Evolutionary conservation across 805 yeast species (phyloP).

Genomic region (Kuraishia molischiana): DNA sequence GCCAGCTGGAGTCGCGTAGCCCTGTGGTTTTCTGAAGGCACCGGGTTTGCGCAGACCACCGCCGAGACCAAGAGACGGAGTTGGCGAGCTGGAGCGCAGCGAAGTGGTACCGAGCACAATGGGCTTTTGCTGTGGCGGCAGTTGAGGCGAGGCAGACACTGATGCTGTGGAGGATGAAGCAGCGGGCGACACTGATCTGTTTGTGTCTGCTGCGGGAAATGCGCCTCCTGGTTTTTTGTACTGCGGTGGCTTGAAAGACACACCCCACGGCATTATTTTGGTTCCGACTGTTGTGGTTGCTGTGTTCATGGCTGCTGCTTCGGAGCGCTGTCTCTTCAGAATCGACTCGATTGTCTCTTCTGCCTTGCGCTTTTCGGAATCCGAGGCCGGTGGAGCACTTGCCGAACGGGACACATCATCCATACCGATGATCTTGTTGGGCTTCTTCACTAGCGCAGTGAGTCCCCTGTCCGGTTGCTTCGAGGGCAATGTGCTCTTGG

Average conservation of each 20-base stretch:
- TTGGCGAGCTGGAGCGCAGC: not conserved
- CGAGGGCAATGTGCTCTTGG: slow-evolving; percentile 5
- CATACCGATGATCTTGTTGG: slow-evolving; percentile 1
- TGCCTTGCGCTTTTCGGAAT: not conserved
- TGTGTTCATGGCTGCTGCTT: too few relatives aligned
- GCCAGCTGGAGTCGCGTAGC: slow-evolving; percentile 5
- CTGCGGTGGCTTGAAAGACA: slow-evolving; percentile 18
- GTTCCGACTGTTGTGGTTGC: too few relatives aligned
- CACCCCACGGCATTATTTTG: slow-evolving; percentile 1
- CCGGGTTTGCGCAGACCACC: slow-evolving; percentile 20
- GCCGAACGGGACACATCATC: too few relatives aligned
- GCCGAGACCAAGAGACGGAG: slow-evolving; percentile 2
- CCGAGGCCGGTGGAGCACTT: not conserved
- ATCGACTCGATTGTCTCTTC: slow-evolving; percentile 1
- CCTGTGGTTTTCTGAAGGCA: slow-evolving; percentile 21
- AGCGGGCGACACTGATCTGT: not conserved
- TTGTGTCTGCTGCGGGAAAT: not conserved
- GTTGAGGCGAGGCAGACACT: not conserved
- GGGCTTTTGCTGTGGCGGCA: not conserved
- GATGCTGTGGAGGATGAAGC: not conserved
- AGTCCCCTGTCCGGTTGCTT: slow-evolving; percentile 11
- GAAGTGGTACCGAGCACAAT: not conserved
- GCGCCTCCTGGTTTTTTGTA: slow-evolving; percentile 16
- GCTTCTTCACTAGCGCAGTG: slow-evolving; percentile 6
- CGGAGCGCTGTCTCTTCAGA: slow-evolving; percentile 12